A percentile compares a stretch with the other conserved stretches of the same genome.
These are phyloP conservation scores for Hericium coralloides DNA, from an alignment of 768 basidiomycete species.

Conservation along the genomic window DNA sequence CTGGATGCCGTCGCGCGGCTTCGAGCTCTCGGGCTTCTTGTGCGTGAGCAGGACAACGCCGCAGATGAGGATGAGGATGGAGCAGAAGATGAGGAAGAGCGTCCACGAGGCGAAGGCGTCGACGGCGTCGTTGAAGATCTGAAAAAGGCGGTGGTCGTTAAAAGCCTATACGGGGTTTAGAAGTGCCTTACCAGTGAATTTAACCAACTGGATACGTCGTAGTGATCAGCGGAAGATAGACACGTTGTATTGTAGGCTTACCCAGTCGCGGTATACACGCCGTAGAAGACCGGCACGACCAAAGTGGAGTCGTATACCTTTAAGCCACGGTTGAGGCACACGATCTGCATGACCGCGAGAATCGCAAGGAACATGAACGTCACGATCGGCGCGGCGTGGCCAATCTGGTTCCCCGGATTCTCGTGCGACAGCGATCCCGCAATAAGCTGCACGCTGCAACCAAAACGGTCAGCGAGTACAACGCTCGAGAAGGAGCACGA, in stretches of 20 bases:
- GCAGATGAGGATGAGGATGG: slow-evolving; percentile 77
- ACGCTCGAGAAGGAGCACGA: neutral
- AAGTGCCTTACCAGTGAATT: slow-evolving; percentile 37
- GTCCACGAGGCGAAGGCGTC: slow-evolving; percentile 84
- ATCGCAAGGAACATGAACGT: slow-evolving; percentile 44
- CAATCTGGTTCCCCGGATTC: slow-evolving; percentile 83
- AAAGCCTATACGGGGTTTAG: neutral
- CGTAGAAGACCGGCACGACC: slow-evolving; percentile 93
- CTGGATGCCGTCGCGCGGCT: slow-evolving; percentile 19
- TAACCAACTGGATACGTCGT: slow-evolving; percentile 34
- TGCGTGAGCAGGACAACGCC: slow-evolving; percentile 92
- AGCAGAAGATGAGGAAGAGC: slow-evolving; percentile 79
- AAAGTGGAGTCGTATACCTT: slow-evolving; percentile 84
- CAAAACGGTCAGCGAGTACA: slow-evolving; percentile 5
- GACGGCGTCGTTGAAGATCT: slow-evolving; percentile 80
- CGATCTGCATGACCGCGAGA: slow-evolving; percentile 85
- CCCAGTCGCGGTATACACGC: slow-evolving; percentile 82
- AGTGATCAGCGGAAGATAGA: neutral
- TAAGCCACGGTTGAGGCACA: slow-evolving; percentile 86
- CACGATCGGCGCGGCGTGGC: slow-evolving; percentile 72
- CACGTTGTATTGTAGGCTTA: slow-evolving; percentile 23
- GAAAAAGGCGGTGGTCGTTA: neutral
- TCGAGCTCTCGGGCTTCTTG: slow-evolving; percentile 69
- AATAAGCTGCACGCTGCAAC: slow-evolving; percentile 63
- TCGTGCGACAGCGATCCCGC: slow-evolving; percentile 69